Evolutionary conservation across 371 early-diverging fungal species (phyloP), one percentile per base, ranked within the genome.

Genomic region (Phascolomyces articulosus): DNA sequence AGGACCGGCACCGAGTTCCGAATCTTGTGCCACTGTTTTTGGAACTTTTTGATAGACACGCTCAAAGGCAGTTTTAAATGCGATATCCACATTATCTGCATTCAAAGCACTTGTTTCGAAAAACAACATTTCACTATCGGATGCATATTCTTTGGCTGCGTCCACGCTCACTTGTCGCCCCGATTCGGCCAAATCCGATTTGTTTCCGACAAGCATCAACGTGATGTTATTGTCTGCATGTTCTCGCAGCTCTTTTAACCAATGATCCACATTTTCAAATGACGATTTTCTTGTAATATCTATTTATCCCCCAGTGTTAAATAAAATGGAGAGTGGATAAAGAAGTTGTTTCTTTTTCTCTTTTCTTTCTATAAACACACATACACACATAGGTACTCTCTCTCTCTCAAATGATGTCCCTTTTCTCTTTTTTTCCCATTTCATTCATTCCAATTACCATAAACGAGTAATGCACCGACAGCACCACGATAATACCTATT

Each of bases 171-270:
- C 74, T 4, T 71, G 71, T 47, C 82, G 68, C 15, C 54, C 69
- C 2, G 56, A 90, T 54, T 94, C 94, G 53, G 86, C 85, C 78
- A 98, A 84, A 83, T 99, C 99, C 59, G 95, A 88, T 85, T 99
- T 99, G 88, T 99, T 99, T 60, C 99, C 99, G 28, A 99, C 91
- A 56, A 99, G 75, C 70, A 99, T 87, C 82, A 98, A 94, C 79
- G 96, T 95, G 62, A 90, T 87, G 40, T 80, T 91, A 70, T 96
- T 95, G 29, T 91, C 91, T 31, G 97, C 98, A 75, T 98, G 95
- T 69, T 96, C 95, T 70, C 95, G 93, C 70, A 99, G 94, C 75
- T 99, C 98, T 58, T 93, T 87, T 38, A 99, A 86, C 99, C 99
- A 99, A 70, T 95, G 89, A 72, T 86, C 85, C 26, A 93, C 85